Conservation (phyloP, 176 grass and related monocot genomes). For the Avena atlantica region DNA sequence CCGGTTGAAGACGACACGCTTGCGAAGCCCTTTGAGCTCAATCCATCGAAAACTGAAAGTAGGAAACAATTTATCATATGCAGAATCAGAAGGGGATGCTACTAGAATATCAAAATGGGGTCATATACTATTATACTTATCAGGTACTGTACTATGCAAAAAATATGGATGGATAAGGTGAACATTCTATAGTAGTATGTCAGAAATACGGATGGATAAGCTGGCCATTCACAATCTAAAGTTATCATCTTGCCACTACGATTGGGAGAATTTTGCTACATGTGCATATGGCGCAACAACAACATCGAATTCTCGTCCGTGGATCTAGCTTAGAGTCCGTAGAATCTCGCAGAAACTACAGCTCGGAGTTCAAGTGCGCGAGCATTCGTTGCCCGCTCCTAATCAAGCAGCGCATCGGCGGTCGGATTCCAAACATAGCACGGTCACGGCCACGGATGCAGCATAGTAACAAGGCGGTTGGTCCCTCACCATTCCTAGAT, state of each 20-base stretch:
- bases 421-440: not conserved
- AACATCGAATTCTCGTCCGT: not conserved
- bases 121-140: not conserved
- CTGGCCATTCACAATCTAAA: not conserved
- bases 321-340: not conserved
- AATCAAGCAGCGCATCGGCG: conserved; percentile 30
- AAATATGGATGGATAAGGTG: conserved; percentile 3
- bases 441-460: not conserved
- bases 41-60: conserved; percentile 48
- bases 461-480: not conserved
- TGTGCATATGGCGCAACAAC: not conserved
- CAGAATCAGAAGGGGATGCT: conserved; percentile 18
- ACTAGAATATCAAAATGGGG: conserved; percentile 11
- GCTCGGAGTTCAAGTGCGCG: not conserved
- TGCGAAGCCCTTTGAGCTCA: conserved; percentile 64
- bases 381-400: not conserved
- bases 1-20: conserved; percentile 69
- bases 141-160: not conserved
- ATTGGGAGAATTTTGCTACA: not conserved
- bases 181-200: not conserved
- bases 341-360: not conserved
- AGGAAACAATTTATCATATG: not conserved
- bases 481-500: conserved; percentile 53
- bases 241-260: not conserved
- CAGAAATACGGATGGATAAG: conserved; percentile 15